phyloP scores from a whole-genome alignment of 2,329 filamentous ascomycete species.

The Fusarium temperatum region DNA sequence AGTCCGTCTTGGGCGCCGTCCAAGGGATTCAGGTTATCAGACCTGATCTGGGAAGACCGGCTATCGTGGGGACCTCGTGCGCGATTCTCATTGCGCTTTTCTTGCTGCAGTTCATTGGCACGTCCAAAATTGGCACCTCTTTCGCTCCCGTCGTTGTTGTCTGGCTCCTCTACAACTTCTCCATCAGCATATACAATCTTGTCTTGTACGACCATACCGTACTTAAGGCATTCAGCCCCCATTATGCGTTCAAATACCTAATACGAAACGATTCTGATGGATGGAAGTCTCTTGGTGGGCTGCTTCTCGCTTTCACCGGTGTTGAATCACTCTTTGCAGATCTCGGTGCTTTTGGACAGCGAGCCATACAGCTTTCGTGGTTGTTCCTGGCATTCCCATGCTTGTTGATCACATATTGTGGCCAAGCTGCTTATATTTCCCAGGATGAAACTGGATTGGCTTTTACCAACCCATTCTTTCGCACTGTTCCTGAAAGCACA shows the following conservation, averaged over 20 bases:
- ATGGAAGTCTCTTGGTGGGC: constrained; percentile 74
- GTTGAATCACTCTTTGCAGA: constrained; percentile 85
- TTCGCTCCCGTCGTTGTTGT: constrained; percentile 75
- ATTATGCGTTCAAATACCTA: constrained; percentile 69
- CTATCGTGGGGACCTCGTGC: constrained; percentile 71
- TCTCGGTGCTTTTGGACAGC: constrained; percentile 75
- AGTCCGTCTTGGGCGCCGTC: constrained; percentile 75
- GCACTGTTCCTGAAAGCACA: constrained; percentile 72
- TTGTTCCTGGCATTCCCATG: constrained; percentile 74
- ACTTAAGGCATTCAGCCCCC: constrained; percentile 65
- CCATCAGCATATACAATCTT: constrained; percentile 71
- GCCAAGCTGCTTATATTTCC: constrained; percentile 78
- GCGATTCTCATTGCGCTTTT: constrained; percentile 72
- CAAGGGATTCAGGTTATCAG: constrained; percentile 70
- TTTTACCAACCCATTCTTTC: constrained; percentile 75
- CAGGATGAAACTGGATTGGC: constrained; percentile 56
- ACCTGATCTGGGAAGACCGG: constrained; percentile 62
- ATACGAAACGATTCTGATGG: constrained; percentile 66
- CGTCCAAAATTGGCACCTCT: constrained; percentile 64
- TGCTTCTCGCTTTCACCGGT: constrained; percentile 78
- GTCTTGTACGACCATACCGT: constrained; percentile 61
- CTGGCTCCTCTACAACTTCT: constrained; percentile 72
- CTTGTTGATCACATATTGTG: constrained; percentile 70
- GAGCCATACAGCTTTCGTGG: constrained; percentile 79
- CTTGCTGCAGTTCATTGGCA: constrained; percentile 71